Conservation (phyloP, 768 basidiomycete genomes). For the Suillus ampliporus region DNA sequence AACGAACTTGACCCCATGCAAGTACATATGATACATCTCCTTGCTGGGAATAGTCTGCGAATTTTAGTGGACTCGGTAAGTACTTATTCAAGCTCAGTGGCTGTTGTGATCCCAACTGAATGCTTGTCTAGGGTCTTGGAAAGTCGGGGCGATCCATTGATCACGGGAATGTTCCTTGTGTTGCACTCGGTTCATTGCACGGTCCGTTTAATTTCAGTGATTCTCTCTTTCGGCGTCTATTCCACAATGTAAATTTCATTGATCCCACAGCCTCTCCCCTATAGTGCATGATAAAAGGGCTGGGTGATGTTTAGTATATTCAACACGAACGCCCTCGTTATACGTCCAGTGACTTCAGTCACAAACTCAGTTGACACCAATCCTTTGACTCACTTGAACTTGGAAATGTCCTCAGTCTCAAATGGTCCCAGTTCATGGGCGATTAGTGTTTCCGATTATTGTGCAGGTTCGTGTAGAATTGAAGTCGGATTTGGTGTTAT, state of each 20-base stretch:
- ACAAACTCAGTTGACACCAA: background rate
- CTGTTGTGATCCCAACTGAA: too few relatives aligned
- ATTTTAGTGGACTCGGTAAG: too few relatives aligned
- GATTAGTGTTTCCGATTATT: background rate
- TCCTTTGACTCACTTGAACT: background rate
- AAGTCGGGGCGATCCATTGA: background rate
- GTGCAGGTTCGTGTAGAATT: background rate
- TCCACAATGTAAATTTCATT: background rate
- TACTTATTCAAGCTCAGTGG: too few relatives aligned
- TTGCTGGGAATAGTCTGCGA: too few relatives aligned
- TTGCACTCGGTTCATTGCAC: background rate
- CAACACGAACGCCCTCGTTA: background rate
- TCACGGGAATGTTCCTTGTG: background rate
- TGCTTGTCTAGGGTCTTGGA: too few relatives aligned
- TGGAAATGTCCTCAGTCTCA: background rate
- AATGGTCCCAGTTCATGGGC: background rate
- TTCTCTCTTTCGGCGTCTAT: too few relatives aligned
- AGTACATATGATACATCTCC: too few relatives aligned
- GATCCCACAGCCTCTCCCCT: too few relatives aligned
- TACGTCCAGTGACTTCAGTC: background rate
- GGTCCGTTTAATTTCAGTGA: background rate
- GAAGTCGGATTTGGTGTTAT: background rate
- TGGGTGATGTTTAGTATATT: background rate
- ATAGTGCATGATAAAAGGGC: too few relatives aligned
- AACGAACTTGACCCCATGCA: too few relatives aligned